Base-by-base conservation (phyloP, 176 grass and related monocot species). In the Cocos nucifera region DNA sequence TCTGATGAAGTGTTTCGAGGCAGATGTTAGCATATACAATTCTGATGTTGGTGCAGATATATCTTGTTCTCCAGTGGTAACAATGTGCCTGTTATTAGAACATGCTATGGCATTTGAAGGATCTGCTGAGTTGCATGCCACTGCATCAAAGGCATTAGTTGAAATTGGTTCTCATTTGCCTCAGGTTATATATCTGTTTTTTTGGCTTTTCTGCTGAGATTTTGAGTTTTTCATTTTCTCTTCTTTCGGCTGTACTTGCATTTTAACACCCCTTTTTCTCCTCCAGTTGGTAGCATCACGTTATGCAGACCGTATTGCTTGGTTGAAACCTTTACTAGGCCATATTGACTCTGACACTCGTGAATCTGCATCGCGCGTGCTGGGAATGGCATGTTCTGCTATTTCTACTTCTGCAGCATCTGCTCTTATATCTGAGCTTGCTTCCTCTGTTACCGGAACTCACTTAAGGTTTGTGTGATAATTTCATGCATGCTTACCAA, bases 341-440 rank as follows among this genome's bases (percentile, higher is more conserved):
- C 91, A 96, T 81, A 75, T 84, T 59, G 83, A 96, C 78, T 77
- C 86, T 65, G 91, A 90, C 77, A 85, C 91, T 75, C 83, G 91
- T 52, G 91, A 89, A 89, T 83, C 83, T 66, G 71, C 75, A 3
- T 78, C 91, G 1, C 56, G 83, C 53, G 65, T 96, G 59, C 70
- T 90, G 65, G 91, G 91, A 53, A 71, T 96, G 69, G 66, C 82
- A 72, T 84, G 82, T 85, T 72, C 83, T 69, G 71, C 86, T 53
- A 71, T 96, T 68, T 73, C 91, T 74, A 80, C 67, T 72, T 83
- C 78, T 65, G 51, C 64, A 59, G 80, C 83, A 59, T 62, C 71
- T 67, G 67, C 65, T 70, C 77, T 96, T 75, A 50, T 96, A 52
- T 80, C 75, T 66, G 91, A 90, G 58, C 39, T 96, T 72, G 69